Conservation (phyloP, 371 early-diverging fungal species). For the Saksenaea vasiformis region DNA sequence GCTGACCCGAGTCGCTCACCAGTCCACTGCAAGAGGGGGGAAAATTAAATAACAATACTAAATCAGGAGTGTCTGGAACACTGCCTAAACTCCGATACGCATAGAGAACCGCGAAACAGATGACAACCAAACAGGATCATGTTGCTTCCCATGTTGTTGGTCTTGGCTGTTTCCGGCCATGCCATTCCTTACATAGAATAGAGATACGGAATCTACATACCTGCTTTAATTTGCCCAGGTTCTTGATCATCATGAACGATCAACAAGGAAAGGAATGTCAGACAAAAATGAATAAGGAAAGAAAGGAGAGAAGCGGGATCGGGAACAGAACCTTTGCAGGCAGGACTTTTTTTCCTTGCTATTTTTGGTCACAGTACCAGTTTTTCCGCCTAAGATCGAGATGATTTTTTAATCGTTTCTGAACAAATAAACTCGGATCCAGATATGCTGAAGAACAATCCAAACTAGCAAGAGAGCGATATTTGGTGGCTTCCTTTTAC, state of each 20-base stretch:
- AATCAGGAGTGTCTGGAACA: conserved; percentile 5
- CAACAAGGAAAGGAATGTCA: conserved; percentile 4
- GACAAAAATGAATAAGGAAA: conserved; percentile 4
- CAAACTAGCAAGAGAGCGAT: too few relatives aligned
- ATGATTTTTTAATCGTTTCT: too few relatives aligned
- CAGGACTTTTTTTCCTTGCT: neutral
- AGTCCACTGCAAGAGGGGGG: conserved; percentile 42
- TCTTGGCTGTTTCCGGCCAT: neutral
- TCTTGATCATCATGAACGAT: conserved; percentile 1
- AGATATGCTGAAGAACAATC: too few relatives aligned
- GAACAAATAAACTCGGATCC: too few relatives aligned
- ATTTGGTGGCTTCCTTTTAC: too few relatives aligned
- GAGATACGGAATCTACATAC: neutral
- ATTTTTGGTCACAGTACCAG: neutral
- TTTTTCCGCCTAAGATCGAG: too few relatives aligned
- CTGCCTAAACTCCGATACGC: neutral
- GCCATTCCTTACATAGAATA: neutral
- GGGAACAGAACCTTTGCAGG: neutral
- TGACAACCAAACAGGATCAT: neutral
- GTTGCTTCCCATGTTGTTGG: neutral
- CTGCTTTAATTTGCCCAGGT: neutral
- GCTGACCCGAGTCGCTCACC: conserved; percentile 51
- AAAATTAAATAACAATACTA: neutral
- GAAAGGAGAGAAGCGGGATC: conserved; percentile 5
- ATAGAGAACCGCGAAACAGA: neutral